A percentile compares a stretch with the other conserved stretches of the same genome.
phyloP scores from a whole-genome alignment of 2,329 filamentous ascomycete species.

The Aspergillus sp. region DNA sequence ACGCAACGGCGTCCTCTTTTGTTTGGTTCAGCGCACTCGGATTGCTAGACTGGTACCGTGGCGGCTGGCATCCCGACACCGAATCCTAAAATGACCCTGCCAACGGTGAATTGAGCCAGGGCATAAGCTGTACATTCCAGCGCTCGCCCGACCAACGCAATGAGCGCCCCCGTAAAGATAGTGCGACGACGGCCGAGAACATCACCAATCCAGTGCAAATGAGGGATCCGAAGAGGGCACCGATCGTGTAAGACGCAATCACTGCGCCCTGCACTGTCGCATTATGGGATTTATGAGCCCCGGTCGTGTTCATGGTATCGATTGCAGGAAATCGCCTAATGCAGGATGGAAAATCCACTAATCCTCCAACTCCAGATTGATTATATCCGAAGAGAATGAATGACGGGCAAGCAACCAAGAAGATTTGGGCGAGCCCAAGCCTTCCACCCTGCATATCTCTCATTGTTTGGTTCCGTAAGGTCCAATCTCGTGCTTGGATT shows the following conservation, averaged over 20 bases:
- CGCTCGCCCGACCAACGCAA: slow-evolving; percentile 39
- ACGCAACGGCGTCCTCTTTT: slow-evolving; percentile 17
- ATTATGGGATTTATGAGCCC: slow-evolving; percentile 38
- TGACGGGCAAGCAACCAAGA: slow-evolving; percentile 21
- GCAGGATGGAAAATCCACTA: slow-evolving; percentile 32
- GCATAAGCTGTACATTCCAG: slow-evolving; percentile 41
- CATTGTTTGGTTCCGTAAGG: background rate
- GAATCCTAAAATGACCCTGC: slow-evolving; percentile 39
- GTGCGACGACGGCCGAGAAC: slow-evolving; percentile 40
- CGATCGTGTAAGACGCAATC: slow-evolving; percentile 33
- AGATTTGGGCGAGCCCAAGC: slow-evolving; percentile 7
- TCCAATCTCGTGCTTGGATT: background rate
- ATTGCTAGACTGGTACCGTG: slow-evolving; percentile 42
- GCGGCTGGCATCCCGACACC: slow-evolving; percentile 40
- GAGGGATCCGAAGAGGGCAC: slow-evolving; percentile 42
- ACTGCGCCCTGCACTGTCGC: slow-evolving; percentile 34
- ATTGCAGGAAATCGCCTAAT: slow-evolving; percentile 36
- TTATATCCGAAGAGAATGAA: slow-evolving; percentile 50
- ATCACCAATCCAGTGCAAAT: slow-evolving; percentile 43
- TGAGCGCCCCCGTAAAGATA: slow-evolving; percentile 36
- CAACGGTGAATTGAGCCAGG: slow-evolving; percentile 43
- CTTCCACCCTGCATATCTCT: slow-evolving; percentile 1
- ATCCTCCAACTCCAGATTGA: slow-evolving; percentile 45
- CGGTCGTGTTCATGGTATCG: slow-evolving; percentile 41
- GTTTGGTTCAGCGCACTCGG: slow-evolving; percentile 12